Percentiles rank a stretch among this genome's conserved stretches.
phyloP scores from a whole-genome alignment of 768 basidiomycete species.

The Pleurotus djamor region DNA sequence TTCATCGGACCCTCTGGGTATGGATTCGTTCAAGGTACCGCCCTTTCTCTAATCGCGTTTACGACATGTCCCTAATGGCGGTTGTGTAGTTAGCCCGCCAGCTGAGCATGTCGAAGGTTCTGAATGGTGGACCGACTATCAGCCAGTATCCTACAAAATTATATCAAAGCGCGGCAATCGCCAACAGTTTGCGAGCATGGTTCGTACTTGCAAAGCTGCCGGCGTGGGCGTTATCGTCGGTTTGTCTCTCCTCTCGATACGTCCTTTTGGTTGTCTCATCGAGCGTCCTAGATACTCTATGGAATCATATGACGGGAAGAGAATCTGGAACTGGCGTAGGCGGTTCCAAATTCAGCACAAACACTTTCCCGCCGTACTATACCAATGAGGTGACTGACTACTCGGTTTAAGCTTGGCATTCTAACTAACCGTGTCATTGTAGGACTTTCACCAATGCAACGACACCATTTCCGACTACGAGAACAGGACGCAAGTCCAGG shows the following conservation, averaged over 20 bases:
- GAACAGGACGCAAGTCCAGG: too few species aligned
- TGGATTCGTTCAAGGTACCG: conserved; percentile 66
- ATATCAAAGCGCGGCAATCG: conserved; percentile 66
- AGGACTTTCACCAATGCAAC: too few species aligned
- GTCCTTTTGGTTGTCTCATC: too few species aligned
- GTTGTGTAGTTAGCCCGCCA: conserved; percentile 40
- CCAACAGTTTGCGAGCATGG: conserved; percentile 47
- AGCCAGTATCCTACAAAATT: conserved; percentile 61
- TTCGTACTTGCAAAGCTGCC: conserved; percentile 47
- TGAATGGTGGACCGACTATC: conserved; percentile 80
- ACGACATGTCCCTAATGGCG: too few species aligned
- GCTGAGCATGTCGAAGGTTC: conserved; percentile 51
- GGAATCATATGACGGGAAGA: neutral
- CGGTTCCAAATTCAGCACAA: too few species aligned
- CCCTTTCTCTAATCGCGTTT: neutral
- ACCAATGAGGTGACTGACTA: neutral
- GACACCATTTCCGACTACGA: too few species aligned
- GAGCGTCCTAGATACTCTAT: neutral
- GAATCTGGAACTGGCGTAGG: conserved; percentile 40
- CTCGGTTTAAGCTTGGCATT: too few species aligned
- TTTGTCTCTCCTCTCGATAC: conserved; percentile 16
- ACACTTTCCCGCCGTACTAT: conserved; percentile 51
- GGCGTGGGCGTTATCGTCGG: conserved; percentile 58
- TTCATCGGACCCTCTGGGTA: conserved; percentile 72
- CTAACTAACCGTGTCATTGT: too few species aligned